Conservation (phyloP, 768 basidiomycete species). For the Udeniomyces megalosporus region DNA sequence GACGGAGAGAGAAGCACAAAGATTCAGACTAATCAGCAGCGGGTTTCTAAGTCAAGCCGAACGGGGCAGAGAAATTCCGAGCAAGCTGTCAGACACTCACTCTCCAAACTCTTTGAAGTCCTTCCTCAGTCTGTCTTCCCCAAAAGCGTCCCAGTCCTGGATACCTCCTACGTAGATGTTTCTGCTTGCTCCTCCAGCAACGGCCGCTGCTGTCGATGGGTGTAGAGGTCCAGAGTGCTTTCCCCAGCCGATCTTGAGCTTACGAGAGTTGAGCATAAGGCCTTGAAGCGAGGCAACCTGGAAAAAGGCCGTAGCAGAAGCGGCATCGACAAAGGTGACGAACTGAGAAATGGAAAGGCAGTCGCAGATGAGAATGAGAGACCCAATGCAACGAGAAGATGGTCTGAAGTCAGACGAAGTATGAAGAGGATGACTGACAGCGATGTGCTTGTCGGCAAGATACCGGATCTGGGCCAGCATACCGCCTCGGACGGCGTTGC, state of each 20-base stretch:
- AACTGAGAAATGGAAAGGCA: slow-evolving; percentile 42
- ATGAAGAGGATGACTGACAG: slow-evolving; percentile 39
- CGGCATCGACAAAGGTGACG: slow-evolving; percentile 87
- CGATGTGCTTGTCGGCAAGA: slow-evolving; percentile 94
- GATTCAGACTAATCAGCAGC: background rate
- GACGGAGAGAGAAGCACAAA: background rate
- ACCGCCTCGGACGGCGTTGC: slow-evolving; percentile 92
- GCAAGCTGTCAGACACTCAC: background rate
- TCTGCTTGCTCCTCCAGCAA: slow-evolving; percentile 81
- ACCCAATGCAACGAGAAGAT: background rate
- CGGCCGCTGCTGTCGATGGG: slow-evolving; percentile 67
- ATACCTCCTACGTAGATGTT: slow-evolving; percentile 57
- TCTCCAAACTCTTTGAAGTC: slow-evolving; percentile 75
- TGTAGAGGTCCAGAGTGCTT: slow-evolving; percentile 81
- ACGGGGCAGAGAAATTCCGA: background rate
- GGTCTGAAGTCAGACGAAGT: slow-evolving; percentile 7
- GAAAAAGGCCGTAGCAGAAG: slow-evolving; percentile 84
- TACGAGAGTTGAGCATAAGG: slow-evolving; percentile 76
- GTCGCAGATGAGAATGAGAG: slow-evolving; percentile 3
- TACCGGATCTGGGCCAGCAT: slow-evolving; percentile 87
- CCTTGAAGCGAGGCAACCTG: slow-evolving; percentile 81
- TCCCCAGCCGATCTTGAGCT: slow-evolving; percentile 95
- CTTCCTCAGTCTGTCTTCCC: slow-evolving; percentile 69
- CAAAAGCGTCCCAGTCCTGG: slow-evolving; percentile 85
- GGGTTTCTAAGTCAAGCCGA: background rate